Evolutionary conservation across 2,329 filamentous ascomycete genomes (phyloP), one percentile per base, ranked within the genome.

Genomic region (Lasiodiplodia sp.): DNA sequence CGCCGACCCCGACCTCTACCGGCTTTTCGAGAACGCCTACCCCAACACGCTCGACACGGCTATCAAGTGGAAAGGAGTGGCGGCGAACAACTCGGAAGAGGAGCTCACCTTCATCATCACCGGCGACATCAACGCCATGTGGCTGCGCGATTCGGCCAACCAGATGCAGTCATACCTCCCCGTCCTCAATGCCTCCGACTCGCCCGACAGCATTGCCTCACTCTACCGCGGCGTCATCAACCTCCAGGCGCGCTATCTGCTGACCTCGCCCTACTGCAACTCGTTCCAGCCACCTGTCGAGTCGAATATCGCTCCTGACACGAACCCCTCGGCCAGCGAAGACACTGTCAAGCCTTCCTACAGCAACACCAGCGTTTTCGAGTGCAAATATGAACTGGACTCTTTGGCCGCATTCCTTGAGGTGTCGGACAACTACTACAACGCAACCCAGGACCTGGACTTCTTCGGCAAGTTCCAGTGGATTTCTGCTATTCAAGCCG

Each of bases 11-110:
- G 92, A 94, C 76, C 83, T 94, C 23, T 89, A 86, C 76, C 85
- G 89, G 3, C 82, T 94, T 12, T 94, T 94, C 75, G 80, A 88
- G 72, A 94, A 94, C 76, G 83, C 88, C 1, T 93, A 88, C 75
- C 91, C 91, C 0, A 94, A 92, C 77, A 92, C 91, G 0, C 82
- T 94, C 12, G 91, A 93, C 74, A 93, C 91, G 0, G 90, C 91
- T 0, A 86, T 93, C 52, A 85, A 85, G 70, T 93, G 90, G 90
- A 88, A 86, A 67, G 91, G 91, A 2, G 81, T 82, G 64, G 83
- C 87, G 0, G 84, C 83, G 40, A 83, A 87, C 69, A 84, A 87
- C 72, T 77, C 84, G 0, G 84, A 85, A 1, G 89, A 92, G 77
- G 90, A 92, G 77, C 80, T 91, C 69, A 86, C 86, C 5, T 88